A percentile compares a stretch with the other conserved stretches of the same genome.
These are phyloP conservation scores for Podospora australis DNA, from an alignment of 495 filamentous ascomycete genomes.

Conservation along the genomic window DNA sequence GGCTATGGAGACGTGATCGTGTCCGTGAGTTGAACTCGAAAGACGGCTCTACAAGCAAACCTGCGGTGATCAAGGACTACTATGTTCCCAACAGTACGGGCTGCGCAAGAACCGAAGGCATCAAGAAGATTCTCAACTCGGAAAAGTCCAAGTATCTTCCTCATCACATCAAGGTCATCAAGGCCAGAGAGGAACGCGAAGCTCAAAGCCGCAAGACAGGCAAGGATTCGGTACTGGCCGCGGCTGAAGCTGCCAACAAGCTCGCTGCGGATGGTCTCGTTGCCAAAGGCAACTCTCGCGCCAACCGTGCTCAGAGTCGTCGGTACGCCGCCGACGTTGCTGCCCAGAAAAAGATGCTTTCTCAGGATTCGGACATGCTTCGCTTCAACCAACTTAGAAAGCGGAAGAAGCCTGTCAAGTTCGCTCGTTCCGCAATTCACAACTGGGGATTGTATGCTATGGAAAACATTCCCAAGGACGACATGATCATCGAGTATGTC, in stretches of 20 bases:
- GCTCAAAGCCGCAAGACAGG: constrained; percentile 67
- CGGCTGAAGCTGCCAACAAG: constrained; percentile 62
- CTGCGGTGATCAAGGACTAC: constrained; percentile 69
- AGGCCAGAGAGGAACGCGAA: constrained; percentile 79
- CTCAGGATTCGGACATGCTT: constrained; percentile 79
- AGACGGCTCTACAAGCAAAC: constrained; percentile 35
- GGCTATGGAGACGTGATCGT: constrained; percentile 87
- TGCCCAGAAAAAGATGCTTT: constrained; percentile 81
- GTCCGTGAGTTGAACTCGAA: constrained; percentile 72
- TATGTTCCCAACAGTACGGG: constrained; percentile 82
- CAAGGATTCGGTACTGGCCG: constrained; percentile 57
- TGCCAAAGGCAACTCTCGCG: constrained; percentile 71
- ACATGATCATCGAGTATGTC: constrained; percentile 99
- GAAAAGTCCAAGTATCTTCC: constrained; percentile 98
- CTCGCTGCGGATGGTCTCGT: constrained; percentile 71
- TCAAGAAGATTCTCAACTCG: constrained; percentile 87
- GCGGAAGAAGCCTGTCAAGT: constrained; percentile 97
- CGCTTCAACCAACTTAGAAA: constrained; percentile 99
- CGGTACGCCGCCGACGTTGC: constrained; percentile 90
- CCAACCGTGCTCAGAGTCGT: constrained; percentile 90
- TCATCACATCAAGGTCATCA: constrained; percentile 92
- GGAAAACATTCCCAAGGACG: constrained; percentile 93
- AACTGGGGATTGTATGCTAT: constrained; percentile 98
- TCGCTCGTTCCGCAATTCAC: constrained; percentile 95
- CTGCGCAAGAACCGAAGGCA: constrained; percentile 83